Conservation (phyloP, 176 grass and related monocot species). For the Raddia guianensis region DNA sequence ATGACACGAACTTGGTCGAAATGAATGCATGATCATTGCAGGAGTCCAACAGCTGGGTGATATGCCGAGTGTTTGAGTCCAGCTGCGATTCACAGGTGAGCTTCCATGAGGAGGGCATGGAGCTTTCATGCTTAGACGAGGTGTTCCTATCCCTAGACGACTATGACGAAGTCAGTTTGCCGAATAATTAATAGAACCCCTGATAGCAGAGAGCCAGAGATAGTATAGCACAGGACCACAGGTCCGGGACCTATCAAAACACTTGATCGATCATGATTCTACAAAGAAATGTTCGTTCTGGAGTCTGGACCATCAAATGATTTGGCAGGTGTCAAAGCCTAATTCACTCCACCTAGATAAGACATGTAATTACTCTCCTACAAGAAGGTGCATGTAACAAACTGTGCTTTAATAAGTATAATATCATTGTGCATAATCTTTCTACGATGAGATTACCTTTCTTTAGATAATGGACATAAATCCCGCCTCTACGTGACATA, state of each 20-base stretch:
- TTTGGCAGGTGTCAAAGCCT: slow-evolving; percentile 24
- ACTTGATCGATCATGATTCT: slow-evolving; percentile 33
- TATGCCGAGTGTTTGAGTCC: slow-evolving; percentile 81
- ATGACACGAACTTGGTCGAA: slow-evolving; percentile 1
- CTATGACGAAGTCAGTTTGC: slow-evolving; percentile 93
- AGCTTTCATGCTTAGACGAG: slow-evolving; percentile 96
- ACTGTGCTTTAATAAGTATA: not conserved
- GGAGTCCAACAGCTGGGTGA: slow-evolving; percentile 79
- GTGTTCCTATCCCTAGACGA: slow-evolving; percentile 97
- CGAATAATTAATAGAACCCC: slow-evolving; percentile 46
- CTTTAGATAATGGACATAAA: no score
- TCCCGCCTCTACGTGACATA: no score
- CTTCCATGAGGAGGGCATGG: slow-evolving; percentile 66
- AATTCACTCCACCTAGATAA: slow-evolving; percentile 24
- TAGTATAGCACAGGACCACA: not conserved
- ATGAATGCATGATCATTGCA: slow-evolving; percentile 43
- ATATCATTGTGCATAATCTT: slow-evolving; percentile 2
- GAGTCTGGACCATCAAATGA: slow-evolving; percentile 32
- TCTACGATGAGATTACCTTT: not conserved
- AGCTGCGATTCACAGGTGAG: slow-evolving; percentile 47
- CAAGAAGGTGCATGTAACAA: slow-evolving; percentile 38
- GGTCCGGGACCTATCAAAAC: slow-evolving; percentile 27
- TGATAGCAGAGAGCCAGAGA: not conserved
- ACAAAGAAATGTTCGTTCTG: slow-evolving; percentile 2
- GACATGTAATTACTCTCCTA: slow-evolving; percentile 45